Conservation (phyloP, 148 eudicot species). For the Camellia japonica region DNA sequence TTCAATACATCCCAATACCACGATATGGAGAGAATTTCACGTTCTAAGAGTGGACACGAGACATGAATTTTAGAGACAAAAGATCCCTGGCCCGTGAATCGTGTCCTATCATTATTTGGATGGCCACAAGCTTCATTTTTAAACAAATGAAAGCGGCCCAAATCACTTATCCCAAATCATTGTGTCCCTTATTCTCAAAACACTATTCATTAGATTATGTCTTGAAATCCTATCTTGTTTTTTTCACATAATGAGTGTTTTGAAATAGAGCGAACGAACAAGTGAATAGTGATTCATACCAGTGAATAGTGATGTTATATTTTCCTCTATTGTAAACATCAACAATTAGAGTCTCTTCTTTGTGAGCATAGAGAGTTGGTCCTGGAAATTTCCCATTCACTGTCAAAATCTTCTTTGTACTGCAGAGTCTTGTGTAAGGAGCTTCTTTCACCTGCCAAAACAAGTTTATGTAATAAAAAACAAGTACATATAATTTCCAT, state of each 20-base stretch:
- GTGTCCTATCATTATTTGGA: neutral
- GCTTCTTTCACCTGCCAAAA: conserved; percentile 14
- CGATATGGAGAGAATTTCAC: no score
- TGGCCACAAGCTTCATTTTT: neutral
- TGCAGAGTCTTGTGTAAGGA: conserved; percentile 22
- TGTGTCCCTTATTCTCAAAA: no score
- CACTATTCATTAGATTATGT: no score
- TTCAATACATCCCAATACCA: no score
- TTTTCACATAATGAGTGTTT: no score
- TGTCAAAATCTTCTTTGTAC: conserved; percentile 20
- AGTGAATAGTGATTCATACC: neutral
- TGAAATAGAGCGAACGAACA: no score
- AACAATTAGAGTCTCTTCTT: conserved; percentile 2
- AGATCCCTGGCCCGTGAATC: no score
- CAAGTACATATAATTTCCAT: no score
- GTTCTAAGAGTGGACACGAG: no score
- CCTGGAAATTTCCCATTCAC: conserved; percentile 23
- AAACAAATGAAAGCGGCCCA: neutral
- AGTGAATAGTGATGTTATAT: conserved; percentile 23
- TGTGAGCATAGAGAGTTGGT: conserved; percentile 18
- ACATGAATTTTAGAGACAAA: no score
- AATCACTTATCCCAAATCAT: no score
- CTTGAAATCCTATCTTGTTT: no score
- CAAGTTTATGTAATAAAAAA: neutral
- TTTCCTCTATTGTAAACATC: conserved; percentile 15